These are phyloP conservation scores for Pseudozyma tsukubaensis DNA, from an alignment of 1,284 basidiomycete species.

Conservation along the genomic window DNA sequence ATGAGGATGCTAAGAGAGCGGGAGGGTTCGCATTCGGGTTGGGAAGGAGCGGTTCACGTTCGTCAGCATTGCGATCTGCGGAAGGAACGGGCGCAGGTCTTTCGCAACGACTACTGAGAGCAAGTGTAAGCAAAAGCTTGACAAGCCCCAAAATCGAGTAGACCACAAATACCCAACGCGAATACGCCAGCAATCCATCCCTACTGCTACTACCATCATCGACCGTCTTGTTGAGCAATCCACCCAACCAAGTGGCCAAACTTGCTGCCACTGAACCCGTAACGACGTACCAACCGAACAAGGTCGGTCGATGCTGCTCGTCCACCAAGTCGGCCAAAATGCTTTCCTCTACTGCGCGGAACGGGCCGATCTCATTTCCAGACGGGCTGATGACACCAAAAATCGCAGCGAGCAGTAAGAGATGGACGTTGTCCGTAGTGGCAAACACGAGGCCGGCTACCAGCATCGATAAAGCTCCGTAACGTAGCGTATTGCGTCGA, in stretches of 20 bases:
- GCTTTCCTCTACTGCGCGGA: slow-evolving; percentile 27
- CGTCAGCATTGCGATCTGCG: background rate
- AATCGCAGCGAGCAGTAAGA: slow-evolving; percentile 17
- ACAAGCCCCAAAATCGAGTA: slow-evolving; percentile 20
- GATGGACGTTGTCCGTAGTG: slow-evolving; percentile 5
- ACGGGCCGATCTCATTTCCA: slow-evolving; percentile 24
- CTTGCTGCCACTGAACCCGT: slow-evolving; percentile 24
- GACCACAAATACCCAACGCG: slow-evolving; percentile 18
- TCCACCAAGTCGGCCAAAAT: slow-evolving; percentile 22
- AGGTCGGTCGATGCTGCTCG: slow-evolving; percentile 12
- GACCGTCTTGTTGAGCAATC: slow-evolving; percentile 4
- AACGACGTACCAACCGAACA: slow-evolving; percentile 30
- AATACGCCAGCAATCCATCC: slow-evolving; percentile 5
- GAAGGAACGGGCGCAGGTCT: too few species aligned
- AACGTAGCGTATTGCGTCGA: slow-evolving; percentile 24
- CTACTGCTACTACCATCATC: background rate
- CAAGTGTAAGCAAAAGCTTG: slow-evolving; percentile 20
- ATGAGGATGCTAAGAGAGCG: slow-evolving; percentile 1
- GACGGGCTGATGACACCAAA: slow-evolving; percentile 31
- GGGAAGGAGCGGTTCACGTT: slow-evolving; percentile 16
- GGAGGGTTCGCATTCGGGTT: background rate
- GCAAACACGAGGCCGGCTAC: slow-evolving; percentile 27
- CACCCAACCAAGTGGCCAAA: slow-evolving; percentile 26
- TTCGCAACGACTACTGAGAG: slow-evolving; percentile 17
- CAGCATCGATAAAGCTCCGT: slow-evolving; percentile 27